Conservation (phyloP, 306 rosid species). For the Lablab purpureus region DNA sequence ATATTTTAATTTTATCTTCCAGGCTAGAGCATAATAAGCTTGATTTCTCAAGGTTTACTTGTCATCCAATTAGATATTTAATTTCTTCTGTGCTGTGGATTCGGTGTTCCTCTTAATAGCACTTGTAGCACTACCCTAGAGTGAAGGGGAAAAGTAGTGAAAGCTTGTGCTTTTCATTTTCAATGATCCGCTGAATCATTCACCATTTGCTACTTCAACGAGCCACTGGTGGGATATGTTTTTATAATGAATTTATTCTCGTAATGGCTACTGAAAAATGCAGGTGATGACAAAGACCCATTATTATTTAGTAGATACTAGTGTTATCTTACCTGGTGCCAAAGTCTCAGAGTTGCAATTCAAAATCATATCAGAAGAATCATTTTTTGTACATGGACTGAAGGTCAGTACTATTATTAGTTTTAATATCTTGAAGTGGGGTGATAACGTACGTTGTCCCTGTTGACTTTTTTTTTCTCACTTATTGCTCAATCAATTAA, state of each 20-base stretch:
- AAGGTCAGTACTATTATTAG: slow-evolving; percentile 59
- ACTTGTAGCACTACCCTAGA: slow-evolving; percentile 14
- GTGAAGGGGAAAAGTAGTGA: not conserved
- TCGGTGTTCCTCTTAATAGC: slow-evolving; percentile 23
- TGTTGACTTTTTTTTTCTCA: slow-evolving; percentile 23
- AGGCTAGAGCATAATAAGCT: slow-evolving; percentile 34
- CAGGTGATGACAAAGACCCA: slow-evolving; percentile 98
- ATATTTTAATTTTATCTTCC: slow-evolving; percentile 34
- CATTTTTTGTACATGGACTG: slow-evolving; percentile 74
- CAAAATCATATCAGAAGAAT: slow-evolving; percentile 71
- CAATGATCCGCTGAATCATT: slow-evolving; percentile 18
- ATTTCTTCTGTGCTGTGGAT: slow-evolving; percentile 7
- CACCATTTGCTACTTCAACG: slow-evolving; percentile 30
- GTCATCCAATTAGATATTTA: not conserved
- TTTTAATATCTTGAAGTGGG: slow-evolving; percentile 29
- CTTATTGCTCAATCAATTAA: slow-evolving; percentile 30
- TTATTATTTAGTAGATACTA: slow-evolving; percentile 88
- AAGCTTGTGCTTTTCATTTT: slow-evolving; percentile 34
- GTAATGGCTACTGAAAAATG: slow-evolving; percentile 44
- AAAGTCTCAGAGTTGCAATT: slow-evolving; percentile 94
- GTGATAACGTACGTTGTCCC: slow-evolving; percentile 1
- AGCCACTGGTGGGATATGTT: slow-evolving; percentile 27
- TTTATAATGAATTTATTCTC: not conserved
- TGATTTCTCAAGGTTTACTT: slow-evolving; percentile 26
- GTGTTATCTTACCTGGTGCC: slow-evolving; percentile 80